Evolutionary conservation across 306 rosid species (phyloP).

Genomic region (Corylus avellana): DNA sequence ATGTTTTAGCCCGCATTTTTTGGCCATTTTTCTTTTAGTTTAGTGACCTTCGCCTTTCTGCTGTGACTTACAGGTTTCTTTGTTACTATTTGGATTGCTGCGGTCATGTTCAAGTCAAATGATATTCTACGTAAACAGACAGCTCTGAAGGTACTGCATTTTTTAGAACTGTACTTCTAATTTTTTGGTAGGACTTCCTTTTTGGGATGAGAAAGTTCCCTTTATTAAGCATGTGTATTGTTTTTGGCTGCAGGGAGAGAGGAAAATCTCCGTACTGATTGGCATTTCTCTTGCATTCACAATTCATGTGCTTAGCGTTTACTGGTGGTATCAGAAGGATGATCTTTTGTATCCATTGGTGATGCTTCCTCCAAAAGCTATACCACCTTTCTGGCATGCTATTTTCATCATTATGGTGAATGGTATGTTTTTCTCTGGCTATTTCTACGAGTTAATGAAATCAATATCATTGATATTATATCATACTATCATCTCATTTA

Average conservation of each 20-base stretch:
- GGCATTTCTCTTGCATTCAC: constrained; percentile 77
- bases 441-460: not conserved
- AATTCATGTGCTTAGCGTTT: constrained; percentile 75
- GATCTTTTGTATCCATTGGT: constrained; percentile 78
- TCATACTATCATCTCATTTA: not conserved
- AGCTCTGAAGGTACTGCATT: constrained; percentile 61
- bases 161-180: not conserved
- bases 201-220: not conserved
- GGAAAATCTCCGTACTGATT: constrained; percentile 69
- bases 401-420: constrained; percentile 88
- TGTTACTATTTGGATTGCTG: constrained; percentile 86
- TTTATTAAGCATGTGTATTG: constrained; percentile 21
- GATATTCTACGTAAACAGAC: constrained; percentile 88
- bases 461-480: not conserved
- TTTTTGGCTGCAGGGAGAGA: constrained; percentile 88
- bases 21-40: not conserved
- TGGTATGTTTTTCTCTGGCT: constrained; percentile 54
- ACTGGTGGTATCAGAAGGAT: constrained; percentile 98
- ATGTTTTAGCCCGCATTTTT: not conserved
- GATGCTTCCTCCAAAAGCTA: constrained; percentile 90
- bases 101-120: constrained; percentile 89
- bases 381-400: constrained; percentile 98
- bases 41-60: not conserved
- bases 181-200: not conserved
- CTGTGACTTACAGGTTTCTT: constrained; percentile 54